Evolutionary conservation across 139 green algal species (phyloP), one percentile per base, ranked within the genome.

Genomic region (Chlamydomonas schloesseri): DNA sequence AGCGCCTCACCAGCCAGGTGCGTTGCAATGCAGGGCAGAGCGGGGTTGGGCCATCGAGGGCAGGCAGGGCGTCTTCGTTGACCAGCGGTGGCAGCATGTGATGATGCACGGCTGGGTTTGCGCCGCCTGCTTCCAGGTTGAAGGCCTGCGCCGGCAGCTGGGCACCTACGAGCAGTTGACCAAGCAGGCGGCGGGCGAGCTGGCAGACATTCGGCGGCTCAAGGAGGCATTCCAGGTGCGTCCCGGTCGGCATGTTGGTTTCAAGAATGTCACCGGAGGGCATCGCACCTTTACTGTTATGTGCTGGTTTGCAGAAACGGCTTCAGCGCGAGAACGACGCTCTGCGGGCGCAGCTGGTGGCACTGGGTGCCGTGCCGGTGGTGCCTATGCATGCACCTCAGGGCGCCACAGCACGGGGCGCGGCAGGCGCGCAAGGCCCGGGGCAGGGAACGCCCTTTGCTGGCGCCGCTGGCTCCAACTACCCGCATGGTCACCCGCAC

Each of bases 141-240:
- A 34, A 1, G 67, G 70, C 21, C 79, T 85, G 6, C 79, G 79
- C 31, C 79, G 67, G 46, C 65, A 85, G 79, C 50, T 85, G 47
- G 33, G 5, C 28, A 58, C 23, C 28, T 85, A 85, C 64, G 79
- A 85, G 79, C 23, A 68, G 67, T 50, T 85, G 11, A 85, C 79
- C 15, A 33, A 33, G 5, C 47, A 68, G 24, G 79, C 79, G 9
- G 67, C 79, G 26, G 34, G 29, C 79, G 79, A 85, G 79, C 79
- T 85, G n/a, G 47, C 47, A 5, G 79, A 85, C 65, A 85, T 85
- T 50, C 79, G 79, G 28, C 65, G 47, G 23, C 68, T 85, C 23
- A 85, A 85, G 79, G 79, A 85, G 47, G 65, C 79, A 21, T 85
- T 85, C 64, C 79, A 85, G 64, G 55, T 60, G 55, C 18, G 55